Percentiles rank a stretch among this genome's conserved stretches.
These are phyloP conservation scores for Punica granatum DNA, from an alignment of 345 rosid species.

Conservation along the genomic window DNA sequence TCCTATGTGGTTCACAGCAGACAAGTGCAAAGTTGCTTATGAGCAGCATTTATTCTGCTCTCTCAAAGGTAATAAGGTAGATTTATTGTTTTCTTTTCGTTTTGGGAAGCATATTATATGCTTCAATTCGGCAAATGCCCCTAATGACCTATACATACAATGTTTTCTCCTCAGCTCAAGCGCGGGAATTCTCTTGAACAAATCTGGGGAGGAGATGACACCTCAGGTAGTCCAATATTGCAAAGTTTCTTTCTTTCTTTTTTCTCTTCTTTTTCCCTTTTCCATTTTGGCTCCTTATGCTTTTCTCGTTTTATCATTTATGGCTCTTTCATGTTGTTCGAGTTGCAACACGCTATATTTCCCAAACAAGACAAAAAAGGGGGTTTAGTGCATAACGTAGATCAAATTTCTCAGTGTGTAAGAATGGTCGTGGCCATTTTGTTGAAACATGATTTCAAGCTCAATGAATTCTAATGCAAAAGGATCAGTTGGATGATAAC, in stretches of 20 bases:
- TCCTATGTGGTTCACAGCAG: conserved; percentile 54
- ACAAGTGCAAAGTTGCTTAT: conserved; percentile 35
- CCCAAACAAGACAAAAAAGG: no score
- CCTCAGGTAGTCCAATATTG: conserved; percentile 18
- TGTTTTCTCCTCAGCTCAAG: conserved; percentile 47
- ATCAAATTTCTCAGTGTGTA: no score
- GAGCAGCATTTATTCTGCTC: conserved; percentile 36
- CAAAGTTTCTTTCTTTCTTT: conserved; percentile 4
- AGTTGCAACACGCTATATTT: neutral
- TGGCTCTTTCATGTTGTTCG: conserved; percentile 23
- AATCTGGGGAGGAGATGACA: conserved; percentile 42
- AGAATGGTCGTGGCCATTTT: no score
- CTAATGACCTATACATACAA: conserved; percentile 14
- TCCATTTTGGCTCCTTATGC: no score
- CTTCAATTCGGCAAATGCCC: conserved; percentile 1
- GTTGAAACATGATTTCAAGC: no score
- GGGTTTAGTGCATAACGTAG: no score
- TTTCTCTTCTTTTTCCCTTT: no score
- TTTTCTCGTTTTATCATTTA: no score
- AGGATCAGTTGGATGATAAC: no score
- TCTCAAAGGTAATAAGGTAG: conserved; percentile 44
- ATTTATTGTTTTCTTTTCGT: neutral
- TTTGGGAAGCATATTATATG: neutral
- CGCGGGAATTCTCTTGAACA: conserved; percentile 45
- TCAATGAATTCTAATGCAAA: no score